A percentile compares a stretch with the other conserved stretches of the same genome.
phyloP scores from a whole-genome alignment of 2,329 filamentous ascomycete genomes.

The Fusarium chuoi region DNA sequence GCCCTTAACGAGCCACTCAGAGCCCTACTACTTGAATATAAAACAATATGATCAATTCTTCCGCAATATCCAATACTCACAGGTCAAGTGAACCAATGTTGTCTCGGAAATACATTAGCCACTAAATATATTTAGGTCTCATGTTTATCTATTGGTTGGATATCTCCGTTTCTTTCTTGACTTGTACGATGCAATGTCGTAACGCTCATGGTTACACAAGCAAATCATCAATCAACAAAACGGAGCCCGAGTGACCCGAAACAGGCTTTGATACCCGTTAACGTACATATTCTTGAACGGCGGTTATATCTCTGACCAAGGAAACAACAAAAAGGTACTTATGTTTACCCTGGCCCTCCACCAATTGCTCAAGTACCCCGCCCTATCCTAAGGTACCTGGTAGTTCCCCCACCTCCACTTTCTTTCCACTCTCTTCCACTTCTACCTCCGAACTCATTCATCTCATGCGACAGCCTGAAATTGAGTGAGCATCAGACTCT shows the following conservation, averaged over 20 bases:
- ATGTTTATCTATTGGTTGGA: background rate
- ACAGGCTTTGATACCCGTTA: background rate
- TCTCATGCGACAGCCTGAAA: constrained; percentile 22
- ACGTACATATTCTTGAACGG: constrained; percentile 1
- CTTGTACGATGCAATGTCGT: background rate
- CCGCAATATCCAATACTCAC: background rate
- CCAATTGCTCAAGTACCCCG: constrained; percentile 19
- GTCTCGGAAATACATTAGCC: background rate
- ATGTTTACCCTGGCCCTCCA: background rate
- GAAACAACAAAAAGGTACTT: background rate
- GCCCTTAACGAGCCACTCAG: background rate
- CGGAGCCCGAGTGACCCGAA: constrained; percentile 14
- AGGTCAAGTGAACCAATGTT: background rate
- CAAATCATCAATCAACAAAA: background rate
- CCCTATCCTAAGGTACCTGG: background rate
- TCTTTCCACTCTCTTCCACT: background rate
- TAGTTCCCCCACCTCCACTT: constrained; percentile 15
- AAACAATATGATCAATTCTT: background rate
- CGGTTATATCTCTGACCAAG: background rate
- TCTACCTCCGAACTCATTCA: constrained; percentile 11
- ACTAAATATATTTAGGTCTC: background rate
- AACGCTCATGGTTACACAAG: constrained; percentile 11
- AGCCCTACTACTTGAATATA: background rate
- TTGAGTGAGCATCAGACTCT: constrained; percentile 5
- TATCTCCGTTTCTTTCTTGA: background rate